phyloP scores from a whole-genome alignment of 192 early-diverging fungal genomes.

The Spinellus fusiger region DNA sequence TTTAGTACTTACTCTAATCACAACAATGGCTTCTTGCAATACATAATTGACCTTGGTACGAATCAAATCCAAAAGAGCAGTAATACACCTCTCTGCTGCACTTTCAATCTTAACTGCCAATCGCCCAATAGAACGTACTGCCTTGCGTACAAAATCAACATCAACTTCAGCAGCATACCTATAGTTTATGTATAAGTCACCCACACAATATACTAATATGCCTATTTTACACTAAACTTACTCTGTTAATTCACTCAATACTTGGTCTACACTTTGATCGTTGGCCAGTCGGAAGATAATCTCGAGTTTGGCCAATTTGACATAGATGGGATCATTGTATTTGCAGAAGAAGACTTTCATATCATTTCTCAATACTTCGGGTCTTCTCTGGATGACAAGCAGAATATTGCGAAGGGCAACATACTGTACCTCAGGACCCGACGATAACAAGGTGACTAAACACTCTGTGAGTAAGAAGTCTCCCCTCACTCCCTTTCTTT shows the following conservation, averaged over 20 bases:
- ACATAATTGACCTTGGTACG: slow-evolving; percentile 98
- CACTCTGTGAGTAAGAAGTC: background rate
- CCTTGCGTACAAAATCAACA: slow-evolving; percentile 95
- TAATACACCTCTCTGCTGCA: slow-evolving; percentile 82
- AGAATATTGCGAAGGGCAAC: slow-evolving; percentile 95
- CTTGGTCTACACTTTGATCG: slow-evolving; percentile 77
- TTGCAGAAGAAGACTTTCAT: slow-evolving; percentile 99
- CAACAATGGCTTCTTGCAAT: slow-evolving; percentile 96
- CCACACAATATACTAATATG: background rate
- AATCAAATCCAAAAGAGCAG: slow-evolving; percentile 83
- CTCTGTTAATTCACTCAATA: slow-evolving; percentile 89
- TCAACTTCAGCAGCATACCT: slow-evolving; percentile 94
- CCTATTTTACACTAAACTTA: slow-evolving; percentile 21
- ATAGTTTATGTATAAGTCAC: background rate
- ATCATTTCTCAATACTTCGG: slow-evolving; percentile 85
- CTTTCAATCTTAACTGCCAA: slow-evolving; percentile 93
- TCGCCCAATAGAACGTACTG: slow-evolving; percentile 95
- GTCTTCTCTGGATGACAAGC: slow-evolving; percentile 85
- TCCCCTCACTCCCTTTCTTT: background rate
- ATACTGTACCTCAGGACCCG: slow-evolving; percentile 93
- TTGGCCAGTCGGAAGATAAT: slow-evolving; percentile 86
- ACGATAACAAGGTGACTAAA: slow-evolving; percentile 82
- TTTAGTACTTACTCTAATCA: slow-evolving; percentile 64
- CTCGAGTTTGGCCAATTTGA: slow-evolving; percentile 96
- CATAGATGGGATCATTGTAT: slow-evolving; percentile 98